Evolutionary conservation across 2,329 filamentous ascomycete genomes (phyloP).

Genomic region (Exophiala lecanii-corni): DNA sequence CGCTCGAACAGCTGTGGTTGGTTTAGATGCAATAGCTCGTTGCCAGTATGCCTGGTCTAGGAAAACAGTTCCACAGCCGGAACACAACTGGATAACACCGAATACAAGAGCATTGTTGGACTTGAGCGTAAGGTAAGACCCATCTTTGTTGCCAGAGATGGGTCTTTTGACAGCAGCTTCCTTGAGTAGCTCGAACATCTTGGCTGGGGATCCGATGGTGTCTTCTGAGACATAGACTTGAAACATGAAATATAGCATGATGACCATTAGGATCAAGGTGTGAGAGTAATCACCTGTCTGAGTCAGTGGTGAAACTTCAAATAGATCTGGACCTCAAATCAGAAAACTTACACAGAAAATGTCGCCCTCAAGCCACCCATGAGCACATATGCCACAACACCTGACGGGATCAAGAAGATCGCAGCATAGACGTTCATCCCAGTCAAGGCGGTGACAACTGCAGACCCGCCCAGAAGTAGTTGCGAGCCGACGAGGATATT

Average conservation of each 20-base stretch:
- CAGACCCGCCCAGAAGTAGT: slow-evolving; percentile 39
- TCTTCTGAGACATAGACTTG: slow-evolving; percentile 65
- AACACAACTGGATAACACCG: slow-evolving; percentile 40
- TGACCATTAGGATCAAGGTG: slow-evolving; percentile 65
- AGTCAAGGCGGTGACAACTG: slow-evolving; percentile 48
- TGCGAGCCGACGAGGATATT: slow-evolving; percentile 70
- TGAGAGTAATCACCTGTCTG: slow-evolving; percentile 68
- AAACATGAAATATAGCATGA: slow-evolving; percentile 65
- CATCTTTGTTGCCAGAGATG: slow-evolving; percentile 49
- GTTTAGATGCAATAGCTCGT: slow-evolving; percentile 39
- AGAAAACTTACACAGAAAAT: slow-evolving; percentile 40
- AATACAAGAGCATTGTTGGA: slow-evolving; percentile 43
- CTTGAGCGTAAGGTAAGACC: slow-evolving; percentile 54
- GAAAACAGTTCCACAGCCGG: slow-evolving; percentile 33
- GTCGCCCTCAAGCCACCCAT: slow-evolving; percentile 55
- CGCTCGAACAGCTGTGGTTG: slow-evolving; percentile 35
- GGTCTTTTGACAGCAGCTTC: slow-evolving; percentile 43
- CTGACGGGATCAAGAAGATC: slow-evolving; percentile 74
- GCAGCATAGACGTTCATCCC: slow-evolving; percentile 73
- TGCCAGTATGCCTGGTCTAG: slow-evolving; percentile 46
- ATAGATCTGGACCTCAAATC: too few relatives aligned
- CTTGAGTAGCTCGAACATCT: slow-evolving; percentile 49
- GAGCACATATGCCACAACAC: slow-evolving; percentile 73
- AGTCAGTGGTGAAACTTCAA: slow-evolving; percentile 38
- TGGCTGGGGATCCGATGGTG: slow-evolving; percentile 63